phyloP scores from a whole-genome alignment of 805 yeast species.

The Kluyveromyces siamensis region DNA sequence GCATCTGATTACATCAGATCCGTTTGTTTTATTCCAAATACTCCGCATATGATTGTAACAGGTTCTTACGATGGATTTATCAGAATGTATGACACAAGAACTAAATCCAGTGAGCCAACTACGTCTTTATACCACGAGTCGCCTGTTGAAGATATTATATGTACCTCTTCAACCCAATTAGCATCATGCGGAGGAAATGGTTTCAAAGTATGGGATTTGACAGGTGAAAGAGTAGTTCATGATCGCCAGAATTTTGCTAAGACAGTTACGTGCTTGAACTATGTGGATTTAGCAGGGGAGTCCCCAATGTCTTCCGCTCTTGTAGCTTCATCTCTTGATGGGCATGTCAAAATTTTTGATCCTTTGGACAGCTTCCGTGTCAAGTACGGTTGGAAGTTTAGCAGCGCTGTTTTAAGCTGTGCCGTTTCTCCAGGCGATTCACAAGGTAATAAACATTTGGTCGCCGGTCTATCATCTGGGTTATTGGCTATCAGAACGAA shows the following conservation, averaged over 20 bases:
- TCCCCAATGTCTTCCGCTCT: conserved; percentile 38
- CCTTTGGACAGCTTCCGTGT: conserved; percentile 73
- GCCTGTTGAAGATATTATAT: conserved; percentile 80
- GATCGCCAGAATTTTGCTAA: conserved; percentile 84
- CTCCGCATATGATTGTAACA: conserved; percentile 73
- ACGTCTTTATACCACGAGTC: conserved; percentile 59
- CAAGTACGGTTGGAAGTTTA: conserved; percentile 95
- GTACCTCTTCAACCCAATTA: conserved; percentile 62
- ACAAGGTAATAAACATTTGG: conserved; percentile 60
- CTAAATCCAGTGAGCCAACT: conserved; percentile 40
- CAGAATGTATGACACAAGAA: conserved; percentile 75
- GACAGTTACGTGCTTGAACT: conserved; percentile 71
- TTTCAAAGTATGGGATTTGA: conserved; percentile 87
- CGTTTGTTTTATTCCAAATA: conserved; percentile 65
- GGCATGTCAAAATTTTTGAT: conserved; percentile 94
- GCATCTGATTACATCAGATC: conserved; percentile 87
- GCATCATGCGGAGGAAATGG: conserved; percentile 76
- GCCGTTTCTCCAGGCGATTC: conserved; percentile 68
- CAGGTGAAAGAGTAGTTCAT: conserved; percentile 55
- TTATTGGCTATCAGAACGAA: conserved; percentile 81
- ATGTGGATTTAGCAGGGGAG: conserved; percentile 21
- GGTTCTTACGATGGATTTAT: conserved; percentile 91
- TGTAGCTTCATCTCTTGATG: conserved; percentile 91
- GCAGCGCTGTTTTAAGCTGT: conserved; percentile 83
- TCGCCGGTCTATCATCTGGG: conserved; percentile 87